Base-by-base conservation (phyloP, 2,329 filamentous ascomycete genomes). In the Fusarium napiforme region DNA sequence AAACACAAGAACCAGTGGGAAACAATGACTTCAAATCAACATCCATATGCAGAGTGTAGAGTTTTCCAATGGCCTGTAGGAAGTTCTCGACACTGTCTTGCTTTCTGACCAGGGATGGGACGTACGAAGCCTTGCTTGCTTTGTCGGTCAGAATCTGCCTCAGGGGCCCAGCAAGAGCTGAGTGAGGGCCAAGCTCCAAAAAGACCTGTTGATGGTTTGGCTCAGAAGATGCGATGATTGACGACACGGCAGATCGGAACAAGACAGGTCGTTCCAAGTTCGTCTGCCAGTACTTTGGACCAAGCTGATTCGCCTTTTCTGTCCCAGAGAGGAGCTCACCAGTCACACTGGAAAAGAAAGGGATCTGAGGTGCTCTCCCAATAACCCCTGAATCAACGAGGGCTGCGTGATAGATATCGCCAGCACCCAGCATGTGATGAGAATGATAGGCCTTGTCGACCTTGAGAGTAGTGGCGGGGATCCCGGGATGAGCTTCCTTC, bases 381-480 rank as follows among this genome's bases (percentile, higher is more conserved):
- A 43, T 4, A 18, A 43, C 42, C 18, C 42, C 42, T 6, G 42
- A 43, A 43, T 18, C 42, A 43, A 43, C 42, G n/a, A 43, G 42
- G 15, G 40, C 40, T 10, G 8, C 40, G 15, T 43, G 40, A 9
- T 43, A 43, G 4, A 43, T 43, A 16, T 7, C 40, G 40, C 40
- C 40, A 43, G 40, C 40, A 23, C 40, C 40, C 40, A 43, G 18
- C 81, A 83, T 82, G 53, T 82, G 80, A 47, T 80, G 74, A 9
- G 84, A 85, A 76, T 86, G 84, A 63, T 85, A 86, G 0, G 83
- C 83, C 59, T 79, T 82, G 21, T 83, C 79, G 3, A 84, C 81
- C 46, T 81, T 80, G 4, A 85, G 71, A 10, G 76, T 46, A 8
- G 81, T 77, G 6, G 80, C 77, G 21, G 82, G 77, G 1, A 78